Base-by-base conservation (phyloP, 129 eudicot species). In the Chrysanthemum makinoi region DNA sequence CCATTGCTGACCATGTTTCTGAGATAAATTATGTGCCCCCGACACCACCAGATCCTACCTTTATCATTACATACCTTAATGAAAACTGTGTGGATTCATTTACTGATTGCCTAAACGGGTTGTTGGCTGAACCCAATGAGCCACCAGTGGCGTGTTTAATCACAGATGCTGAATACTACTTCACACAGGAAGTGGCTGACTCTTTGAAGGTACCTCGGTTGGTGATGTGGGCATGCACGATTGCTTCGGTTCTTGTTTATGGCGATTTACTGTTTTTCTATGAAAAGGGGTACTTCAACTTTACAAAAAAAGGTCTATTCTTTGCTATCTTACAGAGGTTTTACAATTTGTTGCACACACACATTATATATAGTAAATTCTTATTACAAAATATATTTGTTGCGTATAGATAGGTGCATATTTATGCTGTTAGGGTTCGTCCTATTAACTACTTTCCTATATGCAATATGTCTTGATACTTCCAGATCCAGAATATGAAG, bases 161-260 rank as follows among this genome's bases (percentile, higher is more conserved):
- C 33, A 60, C 83, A 9, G 87, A 83, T 59, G 81, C 81, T 5
- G 56, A n/a, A 51, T 51, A 11, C 56, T 51, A 51, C 56, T 51
- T 51, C 56, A 2, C 56, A 7, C 56, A 51, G 17, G 56, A 13
- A 5, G 56, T 51, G 56, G 56, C 56, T 11, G 56, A 51, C 17
- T 13, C 15, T n/a, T 0, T 51, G 56, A 51, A 51, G 18, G 1
- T 51, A 0, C 56, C 16, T n/a, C 56, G 56, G 56, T 51, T 51
- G 56, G 56, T 51, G 56, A 13, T 2, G 5, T n/a, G 56, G 56
- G 17, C 56, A 13, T 51, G 16, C 24, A 9, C 30, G 10, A 10
- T 59, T 17, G 64, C 26, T 59, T 59, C 13, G 13, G 26, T 20
- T 5, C 26, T 59, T 59, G 64, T 59, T 59, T 59, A 11, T 19